Conservation (phyloP, 2,329 filamentous ascomycete species). For the Fusarium chaquense region DNA sequence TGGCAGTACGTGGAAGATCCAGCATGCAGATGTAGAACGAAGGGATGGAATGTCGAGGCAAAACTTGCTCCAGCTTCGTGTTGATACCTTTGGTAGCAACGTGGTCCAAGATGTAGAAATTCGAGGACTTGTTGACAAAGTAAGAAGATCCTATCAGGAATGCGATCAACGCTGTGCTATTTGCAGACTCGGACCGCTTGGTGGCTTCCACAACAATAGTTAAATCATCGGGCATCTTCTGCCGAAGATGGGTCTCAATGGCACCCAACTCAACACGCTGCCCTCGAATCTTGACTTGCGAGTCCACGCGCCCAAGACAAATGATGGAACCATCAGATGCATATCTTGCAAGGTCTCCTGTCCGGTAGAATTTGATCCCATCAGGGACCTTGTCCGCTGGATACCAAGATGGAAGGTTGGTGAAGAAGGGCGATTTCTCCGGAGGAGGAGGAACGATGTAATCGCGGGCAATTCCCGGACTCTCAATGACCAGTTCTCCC, state of each 20-base stretch:
- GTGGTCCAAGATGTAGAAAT: neutral
- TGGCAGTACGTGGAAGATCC: neutral
- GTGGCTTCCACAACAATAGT: conserved; percentile 1
- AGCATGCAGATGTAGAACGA: neutral
- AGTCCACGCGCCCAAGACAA: conserved; percentile 66
- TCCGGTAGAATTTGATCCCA: conserved; percentile 55
- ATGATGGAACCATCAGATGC: conserved; percentile 55
- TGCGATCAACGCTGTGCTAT: neutral
- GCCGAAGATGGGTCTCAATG: conserved; percentile 1
- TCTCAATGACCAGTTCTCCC: conserved; percentile 41
- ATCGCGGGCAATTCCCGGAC: conserved; percentile 34
- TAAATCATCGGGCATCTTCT: neutral
- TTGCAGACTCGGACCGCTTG: neutral
- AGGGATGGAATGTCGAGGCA: conserved; percentile 2
- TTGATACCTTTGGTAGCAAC: neutral
- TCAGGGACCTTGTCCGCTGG: accelerated
- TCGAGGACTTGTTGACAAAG: accelerated
- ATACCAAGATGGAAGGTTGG: conserved; percentile 4
- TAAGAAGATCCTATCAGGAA: neutral
- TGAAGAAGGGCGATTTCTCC: conserved; percentile 4
- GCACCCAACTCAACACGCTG: conserved; percentile 61
- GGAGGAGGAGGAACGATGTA: conserved; percentile 21
- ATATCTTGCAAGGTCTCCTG: conserved; percentile 61
- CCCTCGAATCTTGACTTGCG: conserved; percentile 69
- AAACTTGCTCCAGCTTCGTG: neutral